Conservation (phyloP, 192 early-diverging fungal genomes). For the Neocallimastix lanati region DNA sequence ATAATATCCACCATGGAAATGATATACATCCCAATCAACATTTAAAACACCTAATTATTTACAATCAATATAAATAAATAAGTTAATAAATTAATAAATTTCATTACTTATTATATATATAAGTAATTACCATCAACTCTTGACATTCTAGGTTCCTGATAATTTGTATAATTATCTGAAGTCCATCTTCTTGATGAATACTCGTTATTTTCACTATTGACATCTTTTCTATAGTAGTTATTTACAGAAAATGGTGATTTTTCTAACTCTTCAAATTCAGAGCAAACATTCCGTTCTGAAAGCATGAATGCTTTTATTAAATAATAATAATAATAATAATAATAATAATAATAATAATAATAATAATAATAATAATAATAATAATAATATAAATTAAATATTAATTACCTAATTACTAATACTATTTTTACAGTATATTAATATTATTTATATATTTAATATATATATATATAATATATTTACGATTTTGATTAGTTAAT, state of each 20-base stretch:
- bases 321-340: too few species aligned
- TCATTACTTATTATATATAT: too few species aligned
- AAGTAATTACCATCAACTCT: neutral
- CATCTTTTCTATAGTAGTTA: neutral
- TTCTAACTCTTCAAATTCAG: neutral
- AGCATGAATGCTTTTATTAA: neutral
- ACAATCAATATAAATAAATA: too few species aligned
- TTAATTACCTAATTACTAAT: too few species aligned
- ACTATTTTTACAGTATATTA: too few species aligned
- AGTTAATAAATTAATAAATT: too few species aligned
- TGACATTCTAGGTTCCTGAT: neutral
- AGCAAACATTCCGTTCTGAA: neutral
- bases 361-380: too few species aligned
- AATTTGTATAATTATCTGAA: neutral
- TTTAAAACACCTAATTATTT: neutral
- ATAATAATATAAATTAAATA: too few species aligned
- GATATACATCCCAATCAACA: neutral
- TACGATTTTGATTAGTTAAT: neutral
- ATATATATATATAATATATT: too few species aligned
- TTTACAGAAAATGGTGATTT: neutral
- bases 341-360: too few species aligned
- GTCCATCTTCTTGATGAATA: neutral
- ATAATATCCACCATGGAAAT: neutral
- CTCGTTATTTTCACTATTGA: neutral
- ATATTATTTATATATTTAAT: too few species aligned